Conservation (phyloP, 768 basidiomycete genomes). For the Amylocystis lapponica region DNA sequence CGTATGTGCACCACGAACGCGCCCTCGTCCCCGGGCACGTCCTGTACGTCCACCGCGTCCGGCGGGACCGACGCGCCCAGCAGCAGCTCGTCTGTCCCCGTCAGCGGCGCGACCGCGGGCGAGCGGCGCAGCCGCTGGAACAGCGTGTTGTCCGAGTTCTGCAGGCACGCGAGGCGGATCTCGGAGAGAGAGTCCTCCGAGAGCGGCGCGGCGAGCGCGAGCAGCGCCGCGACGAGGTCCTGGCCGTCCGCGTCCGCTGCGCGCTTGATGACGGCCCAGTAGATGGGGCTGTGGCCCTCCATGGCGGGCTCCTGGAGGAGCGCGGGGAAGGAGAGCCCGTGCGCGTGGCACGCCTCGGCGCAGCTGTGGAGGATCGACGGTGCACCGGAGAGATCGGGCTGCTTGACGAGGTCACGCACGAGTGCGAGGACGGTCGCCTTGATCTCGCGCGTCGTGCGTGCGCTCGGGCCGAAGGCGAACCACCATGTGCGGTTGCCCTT, state of each 20-base stretch:
- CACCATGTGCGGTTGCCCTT: slow-evolving; percentile 1
- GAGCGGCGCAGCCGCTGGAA: slow-evolving; percentile 56
- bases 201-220: slow-evolving; percentile 46
- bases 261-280: slow-evolving; percentile 69
- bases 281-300: slow-evolving; percentile 60
- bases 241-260: slow-evolving; percentile 2
- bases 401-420: slow-evolving; percentile 42
- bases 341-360: slow-evolving; percentile 48
- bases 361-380: slow-evolving; percentile 55
- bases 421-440: slow-evolving; percentile 47
- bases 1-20: slow-evolving; percentile 49
- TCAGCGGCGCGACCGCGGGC: slow-evolving; percentile 45
- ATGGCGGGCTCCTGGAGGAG: slow-evolving; percentile 60
- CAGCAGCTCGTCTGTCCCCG: slow-evolving; percentile 45
- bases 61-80: slow-evolving; percentile 22
- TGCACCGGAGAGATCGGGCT: slow-evolving; percentile 15
- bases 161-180: slow-evolving; percentile 59
- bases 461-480: slow-evolving; percentile 12
- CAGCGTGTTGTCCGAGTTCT: slow-evolving; percentile 52
- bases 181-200: slow-evolving; percentile 45
- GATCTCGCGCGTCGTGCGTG: slow-evolving; percentile 32
- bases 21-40: slow-evolving; percentile 43
- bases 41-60: slow-evolving; percentile 52
- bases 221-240: slow-evolving; percentile 41
- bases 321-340: slow-evolving; percentile 43